phyloP scores from a whole-genome alignment of 495 filamentous ascomycete genomes.

The Sordaria brevicollis region DNA sequence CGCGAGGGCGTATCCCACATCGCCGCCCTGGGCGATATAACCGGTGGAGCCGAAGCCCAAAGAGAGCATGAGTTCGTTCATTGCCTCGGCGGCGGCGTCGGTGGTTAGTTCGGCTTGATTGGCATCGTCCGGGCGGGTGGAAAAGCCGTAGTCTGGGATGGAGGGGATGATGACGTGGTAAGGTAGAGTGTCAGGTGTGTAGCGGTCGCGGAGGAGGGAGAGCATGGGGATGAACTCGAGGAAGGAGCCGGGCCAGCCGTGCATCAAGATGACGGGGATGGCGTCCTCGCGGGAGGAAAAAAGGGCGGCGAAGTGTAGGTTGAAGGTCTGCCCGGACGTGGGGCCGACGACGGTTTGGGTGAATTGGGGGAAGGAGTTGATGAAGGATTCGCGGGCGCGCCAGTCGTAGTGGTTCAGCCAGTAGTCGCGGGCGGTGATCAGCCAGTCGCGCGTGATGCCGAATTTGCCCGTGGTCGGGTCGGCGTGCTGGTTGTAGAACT shows the following conservation, averaged over 20 bases:
- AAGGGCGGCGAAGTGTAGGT: slow-evolving; percentile 52
- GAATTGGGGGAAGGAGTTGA: slow-evolving; percentile 58
- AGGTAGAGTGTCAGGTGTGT: slow-evolving; percentile 43
- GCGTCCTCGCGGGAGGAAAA: slow-evolving; percentile 51
- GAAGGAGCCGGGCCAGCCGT: slow-evolving; percentile 39
- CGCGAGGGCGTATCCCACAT: slow-evolving; percentile 48
- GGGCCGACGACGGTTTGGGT: slow-evolving; percentile 37
- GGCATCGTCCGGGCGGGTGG: slow-evolving; percentile 39
- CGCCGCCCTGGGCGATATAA: slow-evolving; percentile 58
- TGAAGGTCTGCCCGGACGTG: slow-evolving; percentile 22
- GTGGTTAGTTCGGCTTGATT: slow-evolving; percentile 36
- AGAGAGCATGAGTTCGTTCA: slow-evolving; percentile 49
- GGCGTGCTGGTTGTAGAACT: slow-evolving; percentile 11
- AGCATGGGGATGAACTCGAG: slow-evolving; percentile 43
- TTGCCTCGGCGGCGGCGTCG: slow-evolving; percentile 31
- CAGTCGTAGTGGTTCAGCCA: slow-evolving; percentile 42
- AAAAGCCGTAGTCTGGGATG: slow-evolving; percentile 53
- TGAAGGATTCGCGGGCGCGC: slow-evolving; percentile 41
- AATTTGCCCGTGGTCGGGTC: slow-evolving; percentile 20
- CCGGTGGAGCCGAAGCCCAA: slow-evolving; percentile 43
- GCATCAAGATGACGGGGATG: slow-evolving; percentile 46
- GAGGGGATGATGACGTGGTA: slow-evolving; percentile 60
- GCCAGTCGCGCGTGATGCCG: slow-evolving; percentile 49
- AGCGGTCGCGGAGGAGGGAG: slow-evolving; percentile 36
- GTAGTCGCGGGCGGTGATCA: slow-evolving; percentile 38